Percentiles rank a stretch among this genome's conserved stretches.
These are phyloP conservation scores for Pseudozyma pruni DNA, from an alignment of 1,284 basidiomycete species.

Conservation along the genomic window DNA sequence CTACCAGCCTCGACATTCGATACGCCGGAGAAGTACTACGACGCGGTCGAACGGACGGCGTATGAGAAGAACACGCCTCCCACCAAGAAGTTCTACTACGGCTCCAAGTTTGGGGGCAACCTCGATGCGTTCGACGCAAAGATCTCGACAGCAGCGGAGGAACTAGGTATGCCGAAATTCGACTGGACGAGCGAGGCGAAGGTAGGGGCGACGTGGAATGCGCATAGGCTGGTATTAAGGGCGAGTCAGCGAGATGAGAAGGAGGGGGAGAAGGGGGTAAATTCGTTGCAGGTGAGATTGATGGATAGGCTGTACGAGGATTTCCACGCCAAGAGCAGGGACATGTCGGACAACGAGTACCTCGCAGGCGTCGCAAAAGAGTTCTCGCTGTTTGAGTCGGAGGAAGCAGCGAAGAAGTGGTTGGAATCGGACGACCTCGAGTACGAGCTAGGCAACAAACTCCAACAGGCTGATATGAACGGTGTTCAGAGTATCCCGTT, in stretches of 20 bases:
- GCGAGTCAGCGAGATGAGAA: conserved; percentile 42
- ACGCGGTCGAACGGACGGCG: conserved; percentile 40
- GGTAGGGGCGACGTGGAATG: conserved; percentile 53
- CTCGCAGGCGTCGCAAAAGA: conserved; percentile 32
- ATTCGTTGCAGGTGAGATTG: conserved; percentile 32
- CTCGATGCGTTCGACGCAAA: conserved; percentile 54
- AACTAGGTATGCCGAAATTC: conserved; percentile 38
- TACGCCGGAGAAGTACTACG: conserved; percentile 44
- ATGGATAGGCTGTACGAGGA: conserved; percentile 43
- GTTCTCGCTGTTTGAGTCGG: conserved; percentile 26
- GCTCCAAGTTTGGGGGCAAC: conserved; percentile 37
- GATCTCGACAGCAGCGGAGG: conserved; percentile 33
- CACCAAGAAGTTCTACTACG: conserved; percentile 49
- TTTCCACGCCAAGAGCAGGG: conserved; percentile 32
- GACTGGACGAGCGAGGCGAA: conserved; percentile 45
- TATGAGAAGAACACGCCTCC: conserved; percentile 44
- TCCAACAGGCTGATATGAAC: conserved; percentile 53
- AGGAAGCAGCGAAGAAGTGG: conserved; percentile 39
- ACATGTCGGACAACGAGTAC: conserved; percentile 43
- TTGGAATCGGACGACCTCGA: conserved; percentile 48
- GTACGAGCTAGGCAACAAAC: conserved; percentile 45
- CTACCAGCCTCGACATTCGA: conserved; percentile 37
- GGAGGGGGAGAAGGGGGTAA: conserved; percentile 1
- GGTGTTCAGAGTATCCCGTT: conserved; percentile 53
- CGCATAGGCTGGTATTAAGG: conserved; percentile 44